These are phyloP conservation scores for Xanthoceras sorbifolium DNA, from an alignment of 345 rosid genomes.

Conservation along the genomic window DNA sequence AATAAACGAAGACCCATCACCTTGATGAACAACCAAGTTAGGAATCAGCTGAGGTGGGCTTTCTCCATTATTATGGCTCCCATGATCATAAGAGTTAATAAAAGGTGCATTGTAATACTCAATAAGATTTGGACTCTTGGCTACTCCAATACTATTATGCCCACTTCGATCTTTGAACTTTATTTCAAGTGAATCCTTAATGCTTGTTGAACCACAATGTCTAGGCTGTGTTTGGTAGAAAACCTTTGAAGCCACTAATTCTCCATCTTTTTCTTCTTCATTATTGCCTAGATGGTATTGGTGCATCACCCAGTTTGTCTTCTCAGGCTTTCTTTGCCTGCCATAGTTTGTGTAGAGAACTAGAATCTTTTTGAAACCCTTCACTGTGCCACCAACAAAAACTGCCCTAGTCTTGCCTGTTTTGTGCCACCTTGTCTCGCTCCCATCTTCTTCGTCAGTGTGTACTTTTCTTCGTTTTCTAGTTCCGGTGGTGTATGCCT, in stretches of 20 bases:
- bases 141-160: conserved; percentile 2
- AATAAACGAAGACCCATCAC: conserved; percentile 63
- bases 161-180: conserved; percentile 22
- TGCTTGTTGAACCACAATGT: conserved; percentile 50
- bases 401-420: conserved; percentile 90
- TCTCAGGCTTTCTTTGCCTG: conserved; percentile 82
- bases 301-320: conserved; percentile 97
- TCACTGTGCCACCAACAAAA: conserved; percentile 40
- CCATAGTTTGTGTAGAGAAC: conserved; percentile 92
- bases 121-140: conserved; percentile 19
- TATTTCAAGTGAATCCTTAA: conserved; percentile 26
- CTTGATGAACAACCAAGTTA: conserved; percentile 61
- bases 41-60: conserved; percentile 59
- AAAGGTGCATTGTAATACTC: conserved; percentile 35
- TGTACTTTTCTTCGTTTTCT: conserved; percentile 82
- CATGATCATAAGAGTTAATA: conserved; percentile 34
- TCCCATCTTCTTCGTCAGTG: conserved; percentile 67
- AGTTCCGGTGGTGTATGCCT: conserved; percentile 93
- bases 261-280: conserved; percentile 92
- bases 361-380: conserved; percentile 84
- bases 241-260: conserved; percentile 78
- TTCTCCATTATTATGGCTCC: conserved; percentile 32
- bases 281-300: conserved; percentile 83
- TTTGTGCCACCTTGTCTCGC: conserved; percentile 95
- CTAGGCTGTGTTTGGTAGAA: conserved; percentile 95